Conservation (phyloP, 163 green algal species). For the Scenedesmus sp. region DNA sequence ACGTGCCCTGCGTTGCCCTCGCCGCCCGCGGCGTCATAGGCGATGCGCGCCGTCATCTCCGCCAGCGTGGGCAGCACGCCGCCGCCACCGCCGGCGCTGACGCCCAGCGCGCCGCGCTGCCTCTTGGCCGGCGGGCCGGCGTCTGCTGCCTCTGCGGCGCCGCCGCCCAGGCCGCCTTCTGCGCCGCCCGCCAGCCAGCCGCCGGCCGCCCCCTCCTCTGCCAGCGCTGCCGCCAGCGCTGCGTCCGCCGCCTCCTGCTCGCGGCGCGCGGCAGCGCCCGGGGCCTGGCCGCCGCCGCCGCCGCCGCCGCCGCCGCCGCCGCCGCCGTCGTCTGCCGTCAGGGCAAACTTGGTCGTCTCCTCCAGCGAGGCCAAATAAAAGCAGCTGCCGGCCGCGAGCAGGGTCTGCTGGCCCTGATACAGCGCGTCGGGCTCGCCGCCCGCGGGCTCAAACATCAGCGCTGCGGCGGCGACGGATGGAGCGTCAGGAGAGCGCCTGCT, state of each 20-base stretch:
- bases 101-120: neutral
- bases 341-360: no score
- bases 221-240: neutral
- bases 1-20: neutral
- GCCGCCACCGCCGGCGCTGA: slow-evolving; percentile 6
- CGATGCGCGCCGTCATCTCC: no score
- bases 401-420: slow-evolving; percentile 21
- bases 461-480: slow-evolving; percentile 7
- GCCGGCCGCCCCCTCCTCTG: neutral
- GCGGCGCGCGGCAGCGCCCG: no score
- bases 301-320: slow-evolving; percentile 15
- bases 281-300: slow-evolving; percentile 16
- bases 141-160: no score
- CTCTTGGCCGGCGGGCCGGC: neutral
- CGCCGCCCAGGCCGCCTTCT: no score
- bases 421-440: no score
- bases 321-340: neutral
- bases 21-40: no score
- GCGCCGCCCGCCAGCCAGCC: neutral
- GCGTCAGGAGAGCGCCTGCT: no score
- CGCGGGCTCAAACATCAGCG: no score
- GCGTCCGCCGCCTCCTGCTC: slow-evolving; percentile 11
- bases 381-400: neutral
- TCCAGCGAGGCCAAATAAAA: no score
- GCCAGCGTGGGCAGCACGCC: no score